Percentiles rank a stretch among this genome's conserved stretches.
phyloP scores from a whole-genome alignment of 768 basidiomycete genomes.

The Dentipellis sp. region DNA sequence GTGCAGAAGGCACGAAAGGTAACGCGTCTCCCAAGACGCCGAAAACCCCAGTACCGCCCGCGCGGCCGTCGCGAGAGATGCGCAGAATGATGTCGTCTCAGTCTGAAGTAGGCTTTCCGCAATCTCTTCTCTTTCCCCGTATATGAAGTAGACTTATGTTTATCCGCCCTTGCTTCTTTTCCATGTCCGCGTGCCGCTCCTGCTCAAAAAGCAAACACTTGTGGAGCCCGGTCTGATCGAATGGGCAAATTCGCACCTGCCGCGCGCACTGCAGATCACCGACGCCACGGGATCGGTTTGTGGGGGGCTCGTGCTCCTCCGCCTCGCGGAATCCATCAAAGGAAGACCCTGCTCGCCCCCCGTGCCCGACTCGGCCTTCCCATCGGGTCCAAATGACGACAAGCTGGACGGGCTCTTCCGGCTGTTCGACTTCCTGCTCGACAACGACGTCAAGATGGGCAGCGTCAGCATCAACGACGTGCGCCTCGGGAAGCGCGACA shows the following conservation, averaged over 20 bases:
- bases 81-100: conserved; percentile 30
- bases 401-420: conserved; percentile 82
- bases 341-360: conserved; percentile 56
- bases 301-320: conserved; percentile 71
- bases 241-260: conserved; percentile 87
- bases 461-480: conserved; percentile 92
- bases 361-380: conserved; percentile 75
- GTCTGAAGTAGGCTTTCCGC: conserved; percentile 11
- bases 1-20: conserved; percentile 7
- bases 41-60: conserved; percentile 32
- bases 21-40: conserved; percentile 13
- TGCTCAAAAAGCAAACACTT: conserved; percentile 8
- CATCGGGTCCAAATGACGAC: conserved; percentile 55
- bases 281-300: conserved; percentile 36
- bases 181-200: conserved; percentile 2
- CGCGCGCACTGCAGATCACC: conserved; percentile 46
- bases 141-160: background rate
- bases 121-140: background rate
- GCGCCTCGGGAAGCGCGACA: conserved; percentile 70
- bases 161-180: conserved; percentile 4
- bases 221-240: conserved; percentile 55
- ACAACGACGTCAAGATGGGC: conserved; percentile 88
- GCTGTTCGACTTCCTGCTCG: conserved; percentile 87
- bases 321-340: conserved; percentile 77
- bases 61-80: conserved; percentile 60